Conservation (phyloP, 768 basidiomycete genomes). For the Crassisporium funariophilum region DNA sequence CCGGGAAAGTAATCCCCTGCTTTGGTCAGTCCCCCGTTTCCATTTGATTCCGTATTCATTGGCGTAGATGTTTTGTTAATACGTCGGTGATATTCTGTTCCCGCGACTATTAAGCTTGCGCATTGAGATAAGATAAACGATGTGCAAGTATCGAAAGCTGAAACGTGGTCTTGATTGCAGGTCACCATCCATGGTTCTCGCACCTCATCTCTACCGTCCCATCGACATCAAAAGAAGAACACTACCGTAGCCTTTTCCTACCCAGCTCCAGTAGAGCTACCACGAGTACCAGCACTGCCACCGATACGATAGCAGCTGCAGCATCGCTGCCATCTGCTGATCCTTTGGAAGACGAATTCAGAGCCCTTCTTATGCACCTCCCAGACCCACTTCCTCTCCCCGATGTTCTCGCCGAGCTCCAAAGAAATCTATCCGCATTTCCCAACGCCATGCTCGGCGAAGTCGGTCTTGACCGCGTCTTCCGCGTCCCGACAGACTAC, state of each 20-base stretch:
- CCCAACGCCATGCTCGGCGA: constrained; percentile 88
- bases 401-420: constrained; percentile 61
- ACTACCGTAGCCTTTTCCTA: constrained; percentile 77
- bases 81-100: neutral
- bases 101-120: constrained; percentile 4
- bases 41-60: neutral
- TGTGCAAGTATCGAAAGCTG: neutral
- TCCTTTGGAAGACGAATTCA: constrained; percentile 43
- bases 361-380: constrained; percentile 59
- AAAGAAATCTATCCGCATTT: constrained; percentile 57
- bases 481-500: constrained; percentile 68
- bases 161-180: constrained; percentile 36
- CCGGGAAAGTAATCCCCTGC: constrained; percentile 77
- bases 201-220: constrained; percentile 59
- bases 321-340: constrained; percentile 14
- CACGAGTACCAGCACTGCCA: constrained; percentile 8
- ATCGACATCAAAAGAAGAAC: constrained; percentile 54
- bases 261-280: neutral
- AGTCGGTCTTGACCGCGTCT: constrained; percentile 85
- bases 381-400: constrained; percentile 71
- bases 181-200: constrained; percentile 94
- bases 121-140: too few relatives aligned
- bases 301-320: constrained; percentile 20
- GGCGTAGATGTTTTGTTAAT: neutral
- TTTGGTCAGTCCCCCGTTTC: constrained; percentile 64